Conservation (phyloP, 345 rosid species). For the Triadica sebifera region DNA sequence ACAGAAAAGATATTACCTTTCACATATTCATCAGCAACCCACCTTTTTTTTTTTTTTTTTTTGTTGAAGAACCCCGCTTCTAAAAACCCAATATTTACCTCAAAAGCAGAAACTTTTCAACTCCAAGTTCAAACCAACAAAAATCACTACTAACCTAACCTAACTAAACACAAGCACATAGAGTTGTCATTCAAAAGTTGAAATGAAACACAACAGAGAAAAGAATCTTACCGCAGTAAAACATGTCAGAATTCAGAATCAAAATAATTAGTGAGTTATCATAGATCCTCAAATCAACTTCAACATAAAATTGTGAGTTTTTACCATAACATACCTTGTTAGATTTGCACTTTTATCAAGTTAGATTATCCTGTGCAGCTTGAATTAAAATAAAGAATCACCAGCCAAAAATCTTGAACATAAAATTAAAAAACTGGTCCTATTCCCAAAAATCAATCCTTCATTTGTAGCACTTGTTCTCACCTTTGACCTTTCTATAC, state of each 20-base stretch:
- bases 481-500: neutral
- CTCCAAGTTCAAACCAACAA: neutral
- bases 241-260: neutral
- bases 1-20: neutral
- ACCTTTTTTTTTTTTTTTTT: neutral
- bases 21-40: slow-evolving; percentile 11
- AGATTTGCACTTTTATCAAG: slow-evolving; percentile 9
- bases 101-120: no score
- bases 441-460: neutral
- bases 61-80: neutral
- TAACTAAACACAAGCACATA: neutral
- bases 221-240: neutral
- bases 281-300: neutral
- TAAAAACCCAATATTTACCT: neutral
- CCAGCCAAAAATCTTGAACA: neutral
- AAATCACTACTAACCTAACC: neutral
- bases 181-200: neutral
- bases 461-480: neutral
- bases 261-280: neutral
- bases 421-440: no score
- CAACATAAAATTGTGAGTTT: neutral
- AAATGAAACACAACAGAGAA: neutral
- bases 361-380: neutral
- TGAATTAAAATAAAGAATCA: neutral
- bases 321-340: slow-evolving; percentile 20